Evolutionary conservation across 2,329 filamentous ascomycete genomes (phyloP), one percentile per base, ranked within the genome.

Genomic region (Aspergillus sojae): DNA sequence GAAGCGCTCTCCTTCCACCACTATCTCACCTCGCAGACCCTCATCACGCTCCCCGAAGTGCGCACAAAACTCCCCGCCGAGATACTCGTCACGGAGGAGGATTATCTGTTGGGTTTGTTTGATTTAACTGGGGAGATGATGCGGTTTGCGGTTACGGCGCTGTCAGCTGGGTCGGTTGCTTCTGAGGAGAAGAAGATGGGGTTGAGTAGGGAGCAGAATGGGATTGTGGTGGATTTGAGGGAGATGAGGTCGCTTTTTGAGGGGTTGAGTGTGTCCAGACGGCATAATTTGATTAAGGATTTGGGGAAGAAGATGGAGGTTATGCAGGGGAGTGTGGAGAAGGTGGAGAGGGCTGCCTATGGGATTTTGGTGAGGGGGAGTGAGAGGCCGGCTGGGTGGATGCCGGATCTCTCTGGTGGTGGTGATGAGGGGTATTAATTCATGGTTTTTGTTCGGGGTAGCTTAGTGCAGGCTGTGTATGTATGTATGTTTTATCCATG

Each of bases 121-220:
- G 95, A 99, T 77, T 86, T 98, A 70, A 94, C 94, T 1, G 95
- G 95, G 45, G 95, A 99, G 81, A 84, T 98, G 82, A 99, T 99
- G 95, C 87, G 94, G 34, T 98, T 97, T 78, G 93, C 93, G 0
- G 95, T 97, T 57, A 94, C 94, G 6, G 88, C 89, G 30, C 91
- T 96, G 76, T 93, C 93, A 1, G 91, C 93, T 5, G 89, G 83
- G 48, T 75, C 85, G 26, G 81, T 75, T 67, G 65, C 63, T 66
- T 57, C 61, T 45, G 64, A 39, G 41, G 75, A 16, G 71, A 34
- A 63, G 57, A 41, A 63, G 60, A 48, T 26, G 9, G 36, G 55
- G 11, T 19, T 46, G 10, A 52, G 62, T 19, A 54, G 28, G 14
- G 63, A 67, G 70, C 81, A 87, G 45, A 88, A 88, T 6, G 84